Evolutionary conservation across 345 rosid species (phyloP).

Genomic region (Aegle marmelos): DNA sequence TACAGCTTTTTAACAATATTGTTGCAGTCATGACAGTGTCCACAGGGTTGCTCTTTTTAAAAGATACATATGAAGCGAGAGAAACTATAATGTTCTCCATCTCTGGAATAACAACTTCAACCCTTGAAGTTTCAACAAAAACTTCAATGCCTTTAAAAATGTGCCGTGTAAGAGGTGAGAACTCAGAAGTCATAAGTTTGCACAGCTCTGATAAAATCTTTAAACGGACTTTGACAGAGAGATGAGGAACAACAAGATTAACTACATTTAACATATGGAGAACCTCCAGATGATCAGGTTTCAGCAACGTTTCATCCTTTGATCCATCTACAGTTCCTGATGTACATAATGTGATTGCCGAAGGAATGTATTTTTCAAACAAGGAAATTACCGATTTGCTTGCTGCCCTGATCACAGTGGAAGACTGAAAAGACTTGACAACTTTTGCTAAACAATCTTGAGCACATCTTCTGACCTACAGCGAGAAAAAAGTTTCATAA

Average conservation of each 20-base stretch:
- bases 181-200: conserved; percentile 48
- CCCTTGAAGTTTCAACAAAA: conserved; percentile 41
- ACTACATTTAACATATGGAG: conserved; percentile 71
- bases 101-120: conserved; percentile 39
- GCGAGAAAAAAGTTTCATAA: not conserved
- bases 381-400: conserved; percentile 51
- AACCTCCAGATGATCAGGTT: conserved; percentile 55
- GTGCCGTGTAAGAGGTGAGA: conserved; percentile 58
- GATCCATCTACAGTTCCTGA: conserved; percentile 36
- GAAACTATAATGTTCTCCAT: conserved; percentile 44
- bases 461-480: conserved; percentile 77
- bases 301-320: conserved; percentile 37
- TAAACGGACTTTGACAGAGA: conserved; percentile 46
- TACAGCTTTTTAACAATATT: conserved; percentile 44
- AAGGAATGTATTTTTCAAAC: conserved; percentile 40
- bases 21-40: conserved; percentile 62
- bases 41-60: conserved; percentile 47
- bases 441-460: conserved; percentile 72
- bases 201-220: conserved; percentile 45
- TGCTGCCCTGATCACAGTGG: conserved; percentile 55
- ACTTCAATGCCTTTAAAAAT: conserved; percentile 55
- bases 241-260: conserved; percentile 50
- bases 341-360: conserved; percentile 31
- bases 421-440: conserved; percentile 41
- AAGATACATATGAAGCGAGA: conserved; percentile 55